Evolutionary conservation across 768 basidiomycete genomes (phyloP).

Genomic region (Daedalea quercina): DNA sequence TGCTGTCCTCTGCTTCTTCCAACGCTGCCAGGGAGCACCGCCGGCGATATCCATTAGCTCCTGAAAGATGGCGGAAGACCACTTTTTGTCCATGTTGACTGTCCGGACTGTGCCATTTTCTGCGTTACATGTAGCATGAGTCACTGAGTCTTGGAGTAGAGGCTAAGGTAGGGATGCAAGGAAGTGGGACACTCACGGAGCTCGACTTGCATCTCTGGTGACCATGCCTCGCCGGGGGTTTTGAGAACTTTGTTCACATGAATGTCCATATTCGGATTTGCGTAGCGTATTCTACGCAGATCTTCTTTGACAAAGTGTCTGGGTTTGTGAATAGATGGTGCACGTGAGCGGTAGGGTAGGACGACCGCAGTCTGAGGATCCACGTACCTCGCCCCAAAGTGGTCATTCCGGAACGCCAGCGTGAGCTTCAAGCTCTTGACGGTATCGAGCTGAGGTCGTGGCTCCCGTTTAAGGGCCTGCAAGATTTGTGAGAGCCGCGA

Average conservation of each 20-base stretch:
- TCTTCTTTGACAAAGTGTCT: slow-evolving; percentile 79
- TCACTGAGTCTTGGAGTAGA: not conserved
- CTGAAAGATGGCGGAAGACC: slow-evolving; percentile 59
- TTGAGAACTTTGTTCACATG: slow-evolving; percentile 50
- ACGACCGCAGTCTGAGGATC: not conserved
- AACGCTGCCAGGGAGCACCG: slow-evolving; percentile 49
- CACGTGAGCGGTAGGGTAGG: not conserved
- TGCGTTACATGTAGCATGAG: slow-evolving; percentile 16
- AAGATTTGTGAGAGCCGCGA: slow-evolving; percentile 52
- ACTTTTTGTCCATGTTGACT: slow-evolving; percentile 57
- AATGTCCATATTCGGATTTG: slow-evolving; percentile 62
- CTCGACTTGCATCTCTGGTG: slow-evolving; percentile 52
- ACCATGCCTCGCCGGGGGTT: slow-evolving; percentile 46
- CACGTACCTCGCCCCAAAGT: slow-evolving; percentile 67
- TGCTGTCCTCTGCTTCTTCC: slow-evolving; percentile 40
- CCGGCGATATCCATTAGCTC: slow-evolving; percentile 69
- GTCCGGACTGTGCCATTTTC: slow-evolving; percentile 42
- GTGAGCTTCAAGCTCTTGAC: slow-evolving; percentile 50
- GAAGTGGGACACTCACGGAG: slow-evolving; percentile 45
- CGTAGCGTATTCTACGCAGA: slow-evolving; percentile 72
- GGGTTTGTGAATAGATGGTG: not conserved
- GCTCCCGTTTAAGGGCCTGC: slow-evolving; percentile 40
- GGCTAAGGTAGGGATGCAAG: not conserved
- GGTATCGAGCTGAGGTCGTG: slow-evolving; percentile 41
- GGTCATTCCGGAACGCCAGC: slow-evolving; percentile 56